A percentile compares a stretch with the other conserved stretches of the same genome.
Evolutionary conservation across 148 eudicot species (phyloP).

Genomic region (Polygonum aviculare): DNA sequence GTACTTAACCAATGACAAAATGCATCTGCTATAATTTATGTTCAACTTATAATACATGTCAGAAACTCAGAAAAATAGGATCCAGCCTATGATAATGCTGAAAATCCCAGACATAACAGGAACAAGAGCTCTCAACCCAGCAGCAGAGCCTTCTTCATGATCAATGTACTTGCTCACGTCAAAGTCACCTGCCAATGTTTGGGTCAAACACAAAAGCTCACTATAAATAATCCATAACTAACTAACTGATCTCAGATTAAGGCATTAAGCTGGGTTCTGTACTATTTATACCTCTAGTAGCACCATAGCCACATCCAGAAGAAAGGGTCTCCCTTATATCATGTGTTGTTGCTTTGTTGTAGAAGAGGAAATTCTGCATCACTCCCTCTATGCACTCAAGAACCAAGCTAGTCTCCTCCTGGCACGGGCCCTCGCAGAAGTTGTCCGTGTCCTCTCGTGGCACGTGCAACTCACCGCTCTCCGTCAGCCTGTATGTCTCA

Average conservation of each 20-base stretch:
- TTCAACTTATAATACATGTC: neutral
- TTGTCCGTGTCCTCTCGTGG: conserved; percentile 40
- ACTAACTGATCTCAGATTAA: too few species aligned
- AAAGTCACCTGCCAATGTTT: conserved; percentile 2
- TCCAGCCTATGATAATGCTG: neutral
- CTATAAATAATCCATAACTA: neutral
- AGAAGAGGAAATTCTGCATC: conserved; percentile 35
- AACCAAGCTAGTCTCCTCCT: conserved; percentile 36
- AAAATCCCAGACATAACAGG: neutral
- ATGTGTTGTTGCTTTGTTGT: conserved; percentile 38
- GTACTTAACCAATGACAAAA: neutral
- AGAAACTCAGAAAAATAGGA: neutral
- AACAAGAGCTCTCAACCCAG: neutral
- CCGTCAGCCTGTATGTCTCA: conserved; percentile 37
- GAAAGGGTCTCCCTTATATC: conserved; percentile 26
- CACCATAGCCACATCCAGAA: conserved; percentile 35
- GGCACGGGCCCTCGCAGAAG: conserved; percentile 49
- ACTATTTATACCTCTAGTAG: conserved; percentile 29
- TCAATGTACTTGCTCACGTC: conserved; percentile 7
- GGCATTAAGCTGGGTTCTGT: too few species aligned
- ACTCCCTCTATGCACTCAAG: conserved; percentile 37
- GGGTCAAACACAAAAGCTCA: neutral
- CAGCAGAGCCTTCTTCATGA: neutral
- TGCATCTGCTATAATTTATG: neutral
- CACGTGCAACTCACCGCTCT: conserved; percentile 43